Evolutionary conservation across 2,329 filamentous ascomycete species (phyloP), one percentile per base, ranked within the genome.

Genomic region (Calonectria pseudoreteaudii): DNA sequence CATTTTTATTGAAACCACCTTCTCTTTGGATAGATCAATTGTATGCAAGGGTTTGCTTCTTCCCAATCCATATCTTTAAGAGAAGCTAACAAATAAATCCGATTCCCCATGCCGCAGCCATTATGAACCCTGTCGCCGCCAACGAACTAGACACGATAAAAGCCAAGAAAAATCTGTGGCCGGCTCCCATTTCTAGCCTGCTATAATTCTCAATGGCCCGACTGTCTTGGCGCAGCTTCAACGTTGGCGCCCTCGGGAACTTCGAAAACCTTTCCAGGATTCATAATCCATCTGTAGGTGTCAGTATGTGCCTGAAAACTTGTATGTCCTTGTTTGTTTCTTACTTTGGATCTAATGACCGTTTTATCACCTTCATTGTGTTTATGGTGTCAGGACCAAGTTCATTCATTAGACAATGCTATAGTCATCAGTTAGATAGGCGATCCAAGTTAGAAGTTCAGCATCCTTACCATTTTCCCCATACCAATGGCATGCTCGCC

Each of bases 401-500:
- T 11, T 73, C 71, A 4, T 73, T 73, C 14, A 60, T 11, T 5
- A 73, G 26, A 10, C 66, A 73, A 36, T 70, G 58, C 71, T 73
- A 16, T 9, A 11, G 6, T 11, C 9, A 20, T 66, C 36, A 52
- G 50, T 41, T 26, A 20, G 14, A 36, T 26, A 8, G 8, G 13
- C 28, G 14, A 8, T 3, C 1, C 11, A 0, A 10, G 23, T 23
- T n/a, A 44, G 41, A 20, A 3, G 0, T 20, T 34, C 10, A 36
- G 8, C 10, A 16, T 10, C 18, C 52, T 53, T 52, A 66, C 71
- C 71, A 70, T 70, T 53, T 73, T 73, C 4, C 71, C 71, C 20
- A 73, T 69, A 7, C 71, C 91, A 11, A 93, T 88, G 16, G 91
- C 91, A 81, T 93, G 91, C 80, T 93, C 92, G 11, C 92, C 91